Conservation (phyloP, 2,329 filamentous ascomycete species). For the Cladosporium velox region DNA sequence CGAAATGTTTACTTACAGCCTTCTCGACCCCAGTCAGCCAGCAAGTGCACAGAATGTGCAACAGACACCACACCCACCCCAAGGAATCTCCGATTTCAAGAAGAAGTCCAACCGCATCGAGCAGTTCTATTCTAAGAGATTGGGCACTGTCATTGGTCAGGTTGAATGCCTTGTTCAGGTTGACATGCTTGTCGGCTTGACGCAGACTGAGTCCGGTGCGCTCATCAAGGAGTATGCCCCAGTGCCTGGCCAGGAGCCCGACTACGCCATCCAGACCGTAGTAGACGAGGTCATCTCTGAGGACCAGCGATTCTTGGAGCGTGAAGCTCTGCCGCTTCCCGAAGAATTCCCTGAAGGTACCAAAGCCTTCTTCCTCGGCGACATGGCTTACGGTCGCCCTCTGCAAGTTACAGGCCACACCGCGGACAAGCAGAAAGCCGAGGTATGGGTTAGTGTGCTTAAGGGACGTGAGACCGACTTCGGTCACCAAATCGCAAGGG, state of each 20-base stretch:
- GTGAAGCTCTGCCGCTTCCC: slow-evolving; percentile 80
- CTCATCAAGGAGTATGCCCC: slow-evolving; percentile 90
- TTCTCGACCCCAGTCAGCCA: slow-evolving; percentile 56
- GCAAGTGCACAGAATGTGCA: slow-evolving; percentile 55
- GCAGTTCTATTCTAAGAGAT: slow-evolving; percentile 82
- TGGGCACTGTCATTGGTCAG: slow-evolving; percentile 81
- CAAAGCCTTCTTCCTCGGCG: slow-evolving; percentile 88
- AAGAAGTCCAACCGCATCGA: slow-evolving; percentile 85
- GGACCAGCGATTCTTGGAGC: slow-evolving; percentile 91
- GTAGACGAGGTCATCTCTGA: slow-evolving; percentile 89
- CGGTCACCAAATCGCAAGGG: slow-evolving; percentile 69
- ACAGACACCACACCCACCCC: slow-evolving; percentile 69
- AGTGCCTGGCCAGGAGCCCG: slow-evolving; percentile 80
- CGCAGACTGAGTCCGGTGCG: slow-evolving; percentile 87
- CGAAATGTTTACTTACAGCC: slow-evolving; percentile 84
- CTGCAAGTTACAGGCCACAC: slow-evolving; percentile 77
- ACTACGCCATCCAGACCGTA: slow-evolving; percentile 87
- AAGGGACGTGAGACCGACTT: slow-evolving; percentile 80
- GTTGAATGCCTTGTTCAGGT: slow-evolving; percentile 91
- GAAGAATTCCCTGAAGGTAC: slow-evolving; percentile 86
- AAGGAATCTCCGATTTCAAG: slow-evolving; percentile 79
- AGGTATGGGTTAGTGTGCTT: slow-evolving; percentile 73
- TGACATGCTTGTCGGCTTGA: slow-evolving; percentile 87
- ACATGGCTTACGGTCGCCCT: slow-evolving; percentile 88
- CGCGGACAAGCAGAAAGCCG: slow-evolving; percentile 68